Evolutionary conservation across 176 grass and related monocot species (phyloP), one percentile per base, ranked within the genome.

Genomic region (Microstegium vimineum): DNA sequence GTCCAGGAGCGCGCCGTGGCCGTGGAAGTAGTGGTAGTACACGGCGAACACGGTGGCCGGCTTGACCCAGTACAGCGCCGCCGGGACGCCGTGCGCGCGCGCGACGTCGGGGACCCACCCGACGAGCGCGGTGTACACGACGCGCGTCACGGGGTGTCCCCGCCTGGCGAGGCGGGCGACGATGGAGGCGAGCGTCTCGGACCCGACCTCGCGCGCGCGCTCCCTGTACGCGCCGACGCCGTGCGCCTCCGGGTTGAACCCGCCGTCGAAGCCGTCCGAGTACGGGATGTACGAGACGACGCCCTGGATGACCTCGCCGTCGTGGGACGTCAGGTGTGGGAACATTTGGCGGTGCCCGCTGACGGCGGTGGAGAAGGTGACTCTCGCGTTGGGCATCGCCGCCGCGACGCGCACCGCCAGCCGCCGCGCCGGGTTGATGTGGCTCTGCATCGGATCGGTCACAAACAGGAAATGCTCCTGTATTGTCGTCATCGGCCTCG

Each of bases 1-100:
- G 20, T 37, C 10, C 36, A 93, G 64, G 30, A 64, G 62, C 31
- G 35, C 73, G 6, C 17, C 61, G 77, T 89, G 84, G 42, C 91
- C 84, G 72, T 83, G 86, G 84, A 91, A 89, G 79, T 85, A 93
- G 71, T 80, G 88, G 81, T 93, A 85, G 84, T 93, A 91, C 4
- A 73, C 45, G 32, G 73, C 74, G 77, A 96, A 80, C 46, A 84
- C 80, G 22, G 83, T 54, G 18, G 91, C 86, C 2, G 88, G 86
- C 73, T 97, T 74, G 34, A 83, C 62, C 91, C 91, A 97, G 36
- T 74, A 91, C 11, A 87, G 63, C 40, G 78, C 78, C 0, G 69
- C 73, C 45, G 77, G 86, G 25, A 89, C 6, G 42, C 62, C 86
- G 16, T 15, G 60, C 27, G 45, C 41, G 15, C 86, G 64, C 16